phyloP scores from a whole-genome alignment of 2,329 filamentous ascomycete species.

The Curvularia spicifera region DNA sequence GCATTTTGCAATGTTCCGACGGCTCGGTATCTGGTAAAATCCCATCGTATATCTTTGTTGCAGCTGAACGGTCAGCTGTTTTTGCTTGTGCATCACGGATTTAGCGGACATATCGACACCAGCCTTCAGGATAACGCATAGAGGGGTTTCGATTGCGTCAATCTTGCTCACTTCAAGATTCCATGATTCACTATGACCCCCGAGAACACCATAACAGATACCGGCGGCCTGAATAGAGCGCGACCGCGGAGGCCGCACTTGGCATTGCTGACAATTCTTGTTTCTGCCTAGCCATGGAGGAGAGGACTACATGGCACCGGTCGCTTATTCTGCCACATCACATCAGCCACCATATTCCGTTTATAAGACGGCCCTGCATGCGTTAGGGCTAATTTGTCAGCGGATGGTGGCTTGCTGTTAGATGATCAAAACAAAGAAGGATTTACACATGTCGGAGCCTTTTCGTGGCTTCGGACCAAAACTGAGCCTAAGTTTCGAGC shows the following conservation, averaged over 20 bases:
- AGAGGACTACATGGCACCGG: not conserved
- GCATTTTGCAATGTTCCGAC: not conserved
- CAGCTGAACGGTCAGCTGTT: not conserved
- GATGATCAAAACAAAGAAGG: not conserved
- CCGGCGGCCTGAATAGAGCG: not conserved
- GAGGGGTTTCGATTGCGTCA: not conserved
- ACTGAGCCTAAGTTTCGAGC: not conserved
- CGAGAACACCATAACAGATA: not conserved
- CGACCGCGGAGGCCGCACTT: not conserved
- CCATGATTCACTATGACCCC: not conserved
- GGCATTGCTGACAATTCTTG: not conserved
- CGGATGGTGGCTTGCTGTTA: not conserved
- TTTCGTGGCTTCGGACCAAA: slow-evolving; percentile 1
- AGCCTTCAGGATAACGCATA: not conserved
- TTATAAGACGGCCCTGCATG: not conserved
- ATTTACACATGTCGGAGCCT: not conserved
- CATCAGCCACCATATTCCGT: slow-evolving; percentile 1
- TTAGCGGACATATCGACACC: not conserved
- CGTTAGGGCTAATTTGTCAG: slow-evolving; percentile 1
- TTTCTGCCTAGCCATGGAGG: not conserved
- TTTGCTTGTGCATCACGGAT: not conserved
- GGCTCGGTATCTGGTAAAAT: not conserved
- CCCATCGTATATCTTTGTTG: not conserved
- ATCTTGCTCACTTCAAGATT: not conserved
- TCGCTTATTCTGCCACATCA: slow-evolving; percentile 1